phyloP scores from a whole-genome alignment of 2,329 filamentous ascomycete species.

The Phaeosphaeriaceae sp. region DNA sequence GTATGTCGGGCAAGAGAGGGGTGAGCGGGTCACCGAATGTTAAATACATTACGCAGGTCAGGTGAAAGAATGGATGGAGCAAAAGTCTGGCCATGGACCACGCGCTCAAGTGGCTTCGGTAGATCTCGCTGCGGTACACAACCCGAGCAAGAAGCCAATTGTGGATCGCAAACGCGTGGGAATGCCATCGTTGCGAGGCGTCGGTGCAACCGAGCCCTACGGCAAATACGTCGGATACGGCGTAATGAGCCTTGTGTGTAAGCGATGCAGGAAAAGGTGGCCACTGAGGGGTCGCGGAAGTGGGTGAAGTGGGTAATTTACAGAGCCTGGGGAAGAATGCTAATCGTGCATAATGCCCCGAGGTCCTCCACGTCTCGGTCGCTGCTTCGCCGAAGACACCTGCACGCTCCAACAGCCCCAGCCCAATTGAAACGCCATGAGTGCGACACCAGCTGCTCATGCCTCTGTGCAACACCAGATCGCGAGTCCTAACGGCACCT shows the following conservation, averaged over 20 bases:
- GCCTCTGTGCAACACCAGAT: conserved; percentile 31
- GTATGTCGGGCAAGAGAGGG: conserved; percentile 23
- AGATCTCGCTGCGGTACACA: conserved; percentile 38
- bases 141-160: conserved; percentile 17
- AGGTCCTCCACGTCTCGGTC: conserved; percentile 16
- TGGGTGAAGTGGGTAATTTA: conserved; percentile 12
- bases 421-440: conserved; percentile 38
- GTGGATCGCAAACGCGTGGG: conserved; percentile 27
- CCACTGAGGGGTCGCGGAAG: conserved; percentile 24
- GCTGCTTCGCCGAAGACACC: conserved; percentile 19
- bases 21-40: conserved; percentile 16
- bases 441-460: conserved; percentile 27
- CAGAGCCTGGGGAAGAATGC: conserved; percentile 30
- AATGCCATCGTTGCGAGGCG: conserved; percentile 11
- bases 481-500: conserved; percentile 38
- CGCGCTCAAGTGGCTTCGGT: conserved; percentile 28
- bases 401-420: conserved; percentile 29
- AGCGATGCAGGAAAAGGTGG: background rate
- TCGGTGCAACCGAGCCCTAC: conserved; percentile 6
- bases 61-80: conserved; percentile 10
- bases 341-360: conserved; percentile 27
- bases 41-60: conserved; percentile 28
- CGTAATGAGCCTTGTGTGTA: conserved; percentile 10
- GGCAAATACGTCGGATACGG: conserved; percentile 6
- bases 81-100: conserved; percentile 18